phyloP scores from a whole-genome alignment of 352 stramenopile genomes.

The Phytophthora rubi region DNA sequence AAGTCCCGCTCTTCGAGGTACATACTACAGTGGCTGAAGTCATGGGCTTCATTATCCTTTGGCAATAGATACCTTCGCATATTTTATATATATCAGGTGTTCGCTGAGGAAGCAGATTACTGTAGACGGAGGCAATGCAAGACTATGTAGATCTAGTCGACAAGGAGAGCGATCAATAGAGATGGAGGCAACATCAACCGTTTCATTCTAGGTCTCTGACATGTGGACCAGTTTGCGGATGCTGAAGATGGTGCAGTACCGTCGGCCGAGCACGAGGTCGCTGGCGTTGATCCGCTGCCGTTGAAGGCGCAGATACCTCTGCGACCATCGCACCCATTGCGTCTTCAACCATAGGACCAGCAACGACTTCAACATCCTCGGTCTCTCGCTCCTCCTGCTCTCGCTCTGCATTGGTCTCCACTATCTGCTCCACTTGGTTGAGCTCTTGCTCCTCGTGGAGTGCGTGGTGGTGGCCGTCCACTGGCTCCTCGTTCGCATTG shows the following conservation, averaged over 20 bases:
- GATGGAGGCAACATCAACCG: neutral
- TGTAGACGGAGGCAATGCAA: neutral
- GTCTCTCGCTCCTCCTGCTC: neutral
- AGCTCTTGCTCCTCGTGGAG: neutral
- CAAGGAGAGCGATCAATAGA: too few relatives aligned
- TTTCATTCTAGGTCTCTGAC: neutral
- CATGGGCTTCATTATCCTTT: too few relatives aligned
- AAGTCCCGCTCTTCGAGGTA: too few relatives aligned
- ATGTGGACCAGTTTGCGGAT: neutral
- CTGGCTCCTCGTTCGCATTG: neutral
- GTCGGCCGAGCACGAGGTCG: neutral
- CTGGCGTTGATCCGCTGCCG: neutral
- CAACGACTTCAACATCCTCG: neutral
- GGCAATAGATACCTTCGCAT: too few relatives aligned
- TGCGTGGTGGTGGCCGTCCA: neutral
- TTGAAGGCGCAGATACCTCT: neutral
- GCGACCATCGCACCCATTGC: neutral
- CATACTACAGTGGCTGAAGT: too few relatives aligned
- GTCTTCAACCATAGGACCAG: neutral
- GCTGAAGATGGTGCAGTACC: neutral
- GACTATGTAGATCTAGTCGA: neutral
- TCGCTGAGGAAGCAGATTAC: too few relatives aligned
- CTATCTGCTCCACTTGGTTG: neutral
- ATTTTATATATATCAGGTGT: too few relatives aligned
- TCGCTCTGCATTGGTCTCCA: neutral